Evolutionary conservation across 2,329 filamentous ascomycete species (phyloP).

Genomic region (Aspergillus alliaceus): DNA sequence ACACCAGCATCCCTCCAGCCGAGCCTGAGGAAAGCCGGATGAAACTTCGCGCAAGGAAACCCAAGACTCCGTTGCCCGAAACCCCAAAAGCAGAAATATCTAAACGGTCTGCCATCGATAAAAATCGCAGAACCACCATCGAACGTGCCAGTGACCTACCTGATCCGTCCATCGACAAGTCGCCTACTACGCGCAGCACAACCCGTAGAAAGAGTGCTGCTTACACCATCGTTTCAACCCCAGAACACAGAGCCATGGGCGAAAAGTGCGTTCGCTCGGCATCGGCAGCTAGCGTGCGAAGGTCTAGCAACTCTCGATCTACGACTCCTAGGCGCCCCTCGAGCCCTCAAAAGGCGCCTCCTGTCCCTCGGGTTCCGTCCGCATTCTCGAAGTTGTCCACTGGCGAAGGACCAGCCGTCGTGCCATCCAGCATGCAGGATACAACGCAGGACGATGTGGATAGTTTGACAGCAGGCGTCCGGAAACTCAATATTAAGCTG

Average conservation of each 20-base stretch:
- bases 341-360: slow-evolving; percentile 40
- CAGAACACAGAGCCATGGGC: not conserved
- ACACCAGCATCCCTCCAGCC: slow-evolving; percentile 31
- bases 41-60: slow-evolving; percentile 71
- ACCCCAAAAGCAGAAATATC: slow-evolving; percentile 57
- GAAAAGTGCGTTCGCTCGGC: not conserved
- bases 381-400: slow-evolving; percentile 26
- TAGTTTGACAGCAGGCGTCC: slow-evolving; percentile 52
- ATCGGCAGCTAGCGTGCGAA: slow-evolving; percentile 55
- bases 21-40: slow-evolving; percentile 59
- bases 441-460: slow-evolving; percentile 45
- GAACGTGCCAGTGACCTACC: slow-evolving; percentile 52
- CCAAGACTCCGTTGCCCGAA: slow-evolving; percentile 43
- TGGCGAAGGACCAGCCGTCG: slow-evolving; percentile 5
- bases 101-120: slow-evolving; percentile 49
- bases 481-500: slow-evolving; percentile 56
- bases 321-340: slow-evolving; percentile 36
- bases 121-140: slow-evolving; percentile 62
- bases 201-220: slow-evolving; percentile 31
- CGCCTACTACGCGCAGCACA: slow-evolving; percentile 20
- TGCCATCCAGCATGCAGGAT: not conserved
- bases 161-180: slow-evolving; percentile 26
- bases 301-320: slow-evolving; percentile 55
- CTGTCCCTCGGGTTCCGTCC: slow-evolving; percentile 44
- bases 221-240: slow-evolving; percentile 10